Percentiles rank a stretch among this genome's conserved stretches.
Conservation (phyloP, 139 green algal genomes). For the Zygnema cylindricum region DNA sequence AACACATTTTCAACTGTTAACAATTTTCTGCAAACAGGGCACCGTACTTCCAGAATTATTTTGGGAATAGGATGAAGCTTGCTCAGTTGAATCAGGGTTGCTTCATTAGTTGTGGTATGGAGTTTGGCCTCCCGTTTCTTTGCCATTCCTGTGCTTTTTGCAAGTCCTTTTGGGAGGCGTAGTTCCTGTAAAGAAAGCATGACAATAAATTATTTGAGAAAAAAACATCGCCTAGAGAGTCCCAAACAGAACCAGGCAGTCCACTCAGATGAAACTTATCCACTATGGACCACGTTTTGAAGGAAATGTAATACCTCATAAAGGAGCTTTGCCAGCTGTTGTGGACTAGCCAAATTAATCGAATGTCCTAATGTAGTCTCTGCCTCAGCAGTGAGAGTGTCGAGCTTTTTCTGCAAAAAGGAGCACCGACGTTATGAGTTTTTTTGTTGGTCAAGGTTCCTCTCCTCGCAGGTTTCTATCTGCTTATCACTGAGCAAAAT, state of each 20-base stretch:
- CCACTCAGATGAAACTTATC: no score
- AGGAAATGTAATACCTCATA: conserved; percentile 24
- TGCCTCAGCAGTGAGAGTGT: not conserved
- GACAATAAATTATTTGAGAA: no score
- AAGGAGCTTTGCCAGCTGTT: conserved; percentile 17
- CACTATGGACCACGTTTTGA: no score
- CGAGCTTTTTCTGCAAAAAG: conserved; percentile 31
- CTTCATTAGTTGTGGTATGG: conserved; percentile 37
- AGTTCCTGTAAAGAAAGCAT: conserved; percentile 33
- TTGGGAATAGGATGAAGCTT: conserved; percentile 11
- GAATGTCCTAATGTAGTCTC: conserved; percentile 10
- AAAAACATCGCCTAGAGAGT: no score
- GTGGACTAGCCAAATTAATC: conserved; percentile 32
- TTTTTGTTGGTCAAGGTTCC: no score
- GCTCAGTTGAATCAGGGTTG: conserved; percentile 26
- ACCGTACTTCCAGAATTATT: conserved; percentile 18
- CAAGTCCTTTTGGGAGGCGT: not conserved
- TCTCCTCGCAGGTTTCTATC: no score
- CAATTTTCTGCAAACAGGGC: no score
- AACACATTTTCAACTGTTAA: no score
- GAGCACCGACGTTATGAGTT: no score
- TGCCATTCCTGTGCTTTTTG: conserved; percentile 15
- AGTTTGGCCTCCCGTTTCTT: conserved; percentile 30
- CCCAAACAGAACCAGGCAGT: no score
- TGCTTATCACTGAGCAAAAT: no score